Evolutionary conservation across 2,329 filamentous ascomycete species (phyloP).

Genomic region (Diaporthe aspalathi): DNA sequence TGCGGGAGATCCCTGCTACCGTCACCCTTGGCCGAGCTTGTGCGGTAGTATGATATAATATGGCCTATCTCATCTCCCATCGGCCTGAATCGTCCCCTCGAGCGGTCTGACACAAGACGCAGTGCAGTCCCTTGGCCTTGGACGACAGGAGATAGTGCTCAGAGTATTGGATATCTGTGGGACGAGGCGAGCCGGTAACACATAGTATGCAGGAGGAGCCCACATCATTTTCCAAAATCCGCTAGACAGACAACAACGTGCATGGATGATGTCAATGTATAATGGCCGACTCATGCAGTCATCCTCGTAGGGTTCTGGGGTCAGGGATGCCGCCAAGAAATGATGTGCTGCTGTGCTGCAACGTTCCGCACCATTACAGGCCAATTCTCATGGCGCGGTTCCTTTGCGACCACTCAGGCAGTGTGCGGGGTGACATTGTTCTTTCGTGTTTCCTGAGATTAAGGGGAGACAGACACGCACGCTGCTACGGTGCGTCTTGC

Average conservation of each 20-base stretch:
- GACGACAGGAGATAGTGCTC: not conserved
- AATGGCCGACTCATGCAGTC: conserved; percentile 28
- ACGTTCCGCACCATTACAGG: conserved; percentile 16
- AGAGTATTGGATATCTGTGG: not conserved
- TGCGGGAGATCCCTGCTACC: conserved; percentile 13
- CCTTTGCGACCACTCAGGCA: not conserved
- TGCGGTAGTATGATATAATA: not conserved
- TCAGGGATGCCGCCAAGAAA: conserved; percentile 14
- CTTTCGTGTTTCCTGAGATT: conserved; percentile 24
- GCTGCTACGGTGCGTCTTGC: too few species aligned
- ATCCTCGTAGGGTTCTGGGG: conserved; percentile 11
- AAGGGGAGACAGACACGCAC: conserved; percentile 16
- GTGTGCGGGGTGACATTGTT: conserved; percentile 19
- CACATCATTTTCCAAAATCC: not conserved
- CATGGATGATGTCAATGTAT: conserved; percentile 21
- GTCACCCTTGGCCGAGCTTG: conserved; percentile 31
- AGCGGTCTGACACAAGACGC: not conserved
- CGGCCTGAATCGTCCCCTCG: not conserved
- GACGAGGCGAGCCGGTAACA: not conserved
- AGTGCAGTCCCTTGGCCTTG: not conserved
- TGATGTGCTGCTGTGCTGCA: conserved; percentile 25
- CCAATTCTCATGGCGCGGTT: not conserved
- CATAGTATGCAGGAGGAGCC: not conserved
- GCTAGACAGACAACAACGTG: not conserved
- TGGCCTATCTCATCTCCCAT: conserved; percentile 22